Base-by-base conservation (phyloP, 2,329 filamentous ascomycete species). In the Zymoseptoria tritici region DNA sequence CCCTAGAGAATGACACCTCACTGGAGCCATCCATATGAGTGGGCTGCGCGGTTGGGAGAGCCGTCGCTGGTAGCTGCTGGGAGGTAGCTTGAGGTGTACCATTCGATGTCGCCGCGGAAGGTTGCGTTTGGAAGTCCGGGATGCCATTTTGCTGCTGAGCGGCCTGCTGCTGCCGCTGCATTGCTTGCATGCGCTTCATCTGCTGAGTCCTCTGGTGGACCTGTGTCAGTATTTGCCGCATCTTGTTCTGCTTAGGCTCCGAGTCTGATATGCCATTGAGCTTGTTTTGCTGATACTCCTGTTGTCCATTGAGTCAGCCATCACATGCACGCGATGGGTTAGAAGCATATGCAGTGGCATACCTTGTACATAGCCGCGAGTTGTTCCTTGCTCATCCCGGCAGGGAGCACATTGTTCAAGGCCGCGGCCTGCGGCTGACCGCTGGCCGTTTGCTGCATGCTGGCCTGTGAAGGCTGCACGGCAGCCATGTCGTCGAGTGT, bases 221-320 rank as follows among this genome's bases (percentile, higher is more conserved):
- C 67, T 81, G 85, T 46, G 83, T 75, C 63, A 97, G 82, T 62
- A 95, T 85, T 62, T 88, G 85, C 57, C 90, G 87, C 31, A 86
- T 84, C 76, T 94, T 95, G 70, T 93, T 82, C 70, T 88, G 92
- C 73, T 97, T 92, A 52, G 93, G 93, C 70, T 97, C 91, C 59
- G 83, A 88, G 59, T 86, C 82, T 49, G 90, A 85, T 22, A 95
- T 87, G 67, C 92, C 92, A 69, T 87, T 83, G 58, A 89, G 84
- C 76, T 93, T 94, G 89, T 97, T 91, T 74, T 90, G 85, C 71
- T 89, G 88, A 66, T 89, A 94, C 82, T 90, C 91, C 92, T 97
- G 70, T 50, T 26, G 9, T 9, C 11, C 21, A 53, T 26, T 26
- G 22, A 9, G 22, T 53, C 22, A 53, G 52, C 52, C 22, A 24